phyloP scores from a whole-genome alignment of 1,284 basidiomycete genomes.

The Peniophora sp. region DNA sequence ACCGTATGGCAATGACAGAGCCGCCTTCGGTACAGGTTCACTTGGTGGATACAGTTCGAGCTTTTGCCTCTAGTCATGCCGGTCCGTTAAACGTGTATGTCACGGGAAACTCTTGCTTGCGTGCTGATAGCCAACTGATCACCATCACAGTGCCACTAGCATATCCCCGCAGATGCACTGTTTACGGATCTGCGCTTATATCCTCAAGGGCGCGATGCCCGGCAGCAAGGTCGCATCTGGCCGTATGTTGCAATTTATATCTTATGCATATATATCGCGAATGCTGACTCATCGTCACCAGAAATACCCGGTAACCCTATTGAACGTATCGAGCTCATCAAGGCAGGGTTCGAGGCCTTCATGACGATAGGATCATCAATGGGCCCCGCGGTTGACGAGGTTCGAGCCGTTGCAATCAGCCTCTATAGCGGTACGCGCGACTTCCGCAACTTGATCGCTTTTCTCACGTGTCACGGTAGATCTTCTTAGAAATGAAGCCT shows the following conservation, averaged over 20 bases:
- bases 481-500: conserved; percentile 76
- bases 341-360: conserved; percentile 61
- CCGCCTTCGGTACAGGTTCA: conserved; percentile 65
- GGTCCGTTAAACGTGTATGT: not conserved
- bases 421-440: conserved; percentile 74
- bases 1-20: conserved; percentile 88
- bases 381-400: conserved; percentile 58
- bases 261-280: not conserved
- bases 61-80: conserved; percentile 19
- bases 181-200: conserved; percentile 73
- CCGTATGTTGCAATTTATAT: conserved; percentile 14
- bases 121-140: too few relatives aligned
- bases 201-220: conserved; percentile 31
- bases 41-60: conserved; percentile 62
- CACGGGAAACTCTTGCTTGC: not conserved
- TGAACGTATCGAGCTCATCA: conserved; percentile 62
- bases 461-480: conserved; percentile 34
- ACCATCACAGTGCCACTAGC: conserved; percentile 1
- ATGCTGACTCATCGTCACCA: conserved; percentile 3
- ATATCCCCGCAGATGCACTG: conserved; percentile 53
- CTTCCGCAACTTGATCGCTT: too few relatives aligned
- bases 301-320: conserved; percentile 21
- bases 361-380: conserved; percentile 55
- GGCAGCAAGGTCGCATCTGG: conserved; percentile 8
- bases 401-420: conserved; percentile 74